Conservation (phyloP, 306 rosid genomes). For the Morella rubra region DNA sequence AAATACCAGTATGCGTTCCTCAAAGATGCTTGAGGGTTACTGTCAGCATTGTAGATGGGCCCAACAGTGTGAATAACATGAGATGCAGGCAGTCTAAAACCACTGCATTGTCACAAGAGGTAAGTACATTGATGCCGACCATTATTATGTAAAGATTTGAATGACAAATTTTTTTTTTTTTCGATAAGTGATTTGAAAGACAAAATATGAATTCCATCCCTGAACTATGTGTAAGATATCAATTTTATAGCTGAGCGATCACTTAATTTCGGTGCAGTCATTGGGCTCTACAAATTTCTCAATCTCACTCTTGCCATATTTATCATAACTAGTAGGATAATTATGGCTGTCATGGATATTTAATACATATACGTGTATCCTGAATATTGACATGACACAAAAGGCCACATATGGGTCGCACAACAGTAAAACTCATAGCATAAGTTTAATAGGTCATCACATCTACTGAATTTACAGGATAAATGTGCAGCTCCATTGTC, state of each 20-base stretch:
- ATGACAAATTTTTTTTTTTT: too few species aligned
- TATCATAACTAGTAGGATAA: too few species aligned
- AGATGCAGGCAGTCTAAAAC: constrained; percentile 73
- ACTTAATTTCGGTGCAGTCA: too few species aligned
- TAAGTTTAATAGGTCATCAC: too few species aligned
- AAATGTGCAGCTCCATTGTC: too few species aligned
- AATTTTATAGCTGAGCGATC: too few species aligned
- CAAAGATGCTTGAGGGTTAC: constrained; percentile 55
- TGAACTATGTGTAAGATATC: background rate
- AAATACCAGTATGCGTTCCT: constrained; percentile 75
- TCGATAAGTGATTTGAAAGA: background rate
- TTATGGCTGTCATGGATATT: too few species aligned
- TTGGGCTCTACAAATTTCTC: too few species aligned
- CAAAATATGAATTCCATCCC: background rate
- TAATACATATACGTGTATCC: too few species aligned
- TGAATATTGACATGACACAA: background rate
- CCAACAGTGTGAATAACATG: constrained; percentile 87
- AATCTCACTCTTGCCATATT: too few species aligned
- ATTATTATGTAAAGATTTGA: background rate
- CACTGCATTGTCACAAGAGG: constrained; percentile 48
- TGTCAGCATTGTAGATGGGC: constrained; percentile 49
- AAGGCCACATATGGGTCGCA: background rate
- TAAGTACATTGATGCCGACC: background rate
- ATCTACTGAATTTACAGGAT: too few species aligned
- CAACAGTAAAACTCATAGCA: background rate